Base-by-base conservation (phyloP, 1,284 basidiomycete species). In the Pascua sp. region DNA sequence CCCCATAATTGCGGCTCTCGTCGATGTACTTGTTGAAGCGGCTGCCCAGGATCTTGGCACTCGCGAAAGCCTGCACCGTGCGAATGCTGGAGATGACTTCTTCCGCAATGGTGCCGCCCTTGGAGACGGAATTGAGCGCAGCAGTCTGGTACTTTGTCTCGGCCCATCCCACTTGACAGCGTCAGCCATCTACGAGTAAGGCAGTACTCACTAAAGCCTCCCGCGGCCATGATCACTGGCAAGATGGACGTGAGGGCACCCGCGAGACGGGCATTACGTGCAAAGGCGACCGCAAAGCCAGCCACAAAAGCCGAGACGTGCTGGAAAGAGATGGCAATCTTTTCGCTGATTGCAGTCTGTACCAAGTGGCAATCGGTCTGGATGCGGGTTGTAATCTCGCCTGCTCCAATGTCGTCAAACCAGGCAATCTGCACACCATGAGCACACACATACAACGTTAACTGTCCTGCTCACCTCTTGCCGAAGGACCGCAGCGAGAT, bases 381-480 rank as follows among this genome's bases (percentile, higher is more conserved):
- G 63, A 98, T 97, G 55, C 93, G 86, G 1, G 93, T 96, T 1
- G 95, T 89, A 38, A 98, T 86, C 76, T 98, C 95, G 59, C 94
- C 95, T 5, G 93, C 88, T 17, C 95, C 94, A 56, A 97, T 85
- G 17, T 87, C 84, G 72, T 98, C 95, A 70, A 97, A 97, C 79
- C 85, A 98, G 7, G 88, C 86, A 91, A 73, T 95, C 87, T 75
- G 92, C 89, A 32, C 24, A 32, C 7, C 24, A 43, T 17, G n/a
- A 44, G 16, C 12, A 17, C 16, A 32, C 24, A 32, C 24, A 7
- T 32, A 7, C 24, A 32, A 7, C 7, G 24, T 7, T 40, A 24
- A 4, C 10, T 2, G 11, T 11, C 2, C 11, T 11, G 53, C 61
- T 51, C 38, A 71, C 68, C 57, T 80, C 79, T 55, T 80, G 79